phyloP scores from a whole-genome alignment of 352 stramenopile genomes.

The Phytopythium helicoides region DNA sequence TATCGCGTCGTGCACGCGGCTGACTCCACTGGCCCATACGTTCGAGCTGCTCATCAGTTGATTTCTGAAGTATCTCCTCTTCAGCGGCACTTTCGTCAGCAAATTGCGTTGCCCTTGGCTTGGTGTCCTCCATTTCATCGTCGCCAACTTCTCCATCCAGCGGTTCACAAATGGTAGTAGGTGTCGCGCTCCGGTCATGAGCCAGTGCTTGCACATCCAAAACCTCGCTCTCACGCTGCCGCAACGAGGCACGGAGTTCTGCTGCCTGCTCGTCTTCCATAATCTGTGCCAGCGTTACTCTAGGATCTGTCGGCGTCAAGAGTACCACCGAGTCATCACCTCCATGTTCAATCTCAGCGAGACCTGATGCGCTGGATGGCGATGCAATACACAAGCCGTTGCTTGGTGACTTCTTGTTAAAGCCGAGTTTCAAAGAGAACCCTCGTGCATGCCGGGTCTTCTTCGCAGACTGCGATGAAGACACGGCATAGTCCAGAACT shows the following conservation, averaged over 20 bases:
- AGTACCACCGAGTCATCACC: slow-evolving; percentile 23
- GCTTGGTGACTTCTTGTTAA: slow-evolving; percentile 36
- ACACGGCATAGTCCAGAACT: slow-evolving; percentile 67
- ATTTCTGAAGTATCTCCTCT: slow-evolving; percentile 23
- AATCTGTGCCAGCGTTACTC: slow-evolving; percentile 14
- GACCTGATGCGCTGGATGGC: neutral
- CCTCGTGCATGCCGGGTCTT: slow-evolving; percentile 29
- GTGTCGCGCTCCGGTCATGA: neutral
- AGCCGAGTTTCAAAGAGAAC: slow-evolving; percentile 51
- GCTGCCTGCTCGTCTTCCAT: slow-evolving; percentile 6
- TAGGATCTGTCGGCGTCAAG: slow-evolving; percentile 20
- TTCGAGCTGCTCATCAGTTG: slow-evolving; percentile 51
- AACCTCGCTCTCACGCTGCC: neutral
- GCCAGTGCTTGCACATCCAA: neutral
- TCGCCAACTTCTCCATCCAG: slow-evolving; percentile 47
- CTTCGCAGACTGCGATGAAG: slow-evolving; percentile 18
- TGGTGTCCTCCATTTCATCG: slow-evolving; percentile 38
- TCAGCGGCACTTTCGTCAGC: slow-evolving; percentile 27
- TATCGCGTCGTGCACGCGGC: slow-evolving; percentile 40
- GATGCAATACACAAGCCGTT: neutral
- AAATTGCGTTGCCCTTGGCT: slow-evolving; percentile 20
- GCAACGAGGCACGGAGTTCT: neutral
- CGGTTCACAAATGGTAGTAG: slow-evolving; percentile 11
- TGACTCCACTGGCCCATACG: slow-evolving; percentile 75
- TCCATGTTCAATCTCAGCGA: neutral